Evolutionary conservation across 768 basidiomycete species (phyloP).

Genomic region (Boletus insuetus): DNA sequence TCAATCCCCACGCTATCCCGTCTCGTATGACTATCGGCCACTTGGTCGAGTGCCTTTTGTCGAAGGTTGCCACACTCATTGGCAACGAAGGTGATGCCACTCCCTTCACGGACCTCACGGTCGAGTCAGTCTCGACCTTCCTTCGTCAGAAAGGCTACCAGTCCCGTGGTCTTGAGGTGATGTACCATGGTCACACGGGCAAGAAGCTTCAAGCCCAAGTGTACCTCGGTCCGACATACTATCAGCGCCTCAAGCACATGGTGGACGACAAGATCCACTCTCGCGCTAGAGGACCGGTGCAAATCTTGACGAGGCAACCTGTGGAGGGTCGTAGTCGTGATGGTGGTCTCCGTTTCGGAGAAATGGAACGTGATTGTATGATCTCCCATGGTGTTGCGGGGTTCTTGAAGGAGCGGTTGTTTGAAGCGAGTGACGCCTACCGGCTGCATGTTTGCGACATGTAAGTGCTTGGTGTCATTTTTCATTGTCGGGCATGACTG

Average conservation of each 20-base stretch:
- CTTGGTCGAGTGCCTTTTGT: constrained; percentile 95
- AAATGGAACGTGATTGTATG: constrained; percentile 99
- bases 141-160: constrained; percentile 91
- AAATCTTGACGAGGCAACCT: constrained; percentile 95
- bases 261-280: constrained; percentile 99
- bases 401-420: constrained; percentile 96
- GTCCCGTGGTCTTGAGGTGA: constrained; percentile 93
- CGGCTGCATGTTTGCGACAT: constrained; percentile 96
- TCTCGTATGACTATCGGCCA: constrained; percentile 99
- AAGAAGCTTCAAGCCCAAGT: constrained; percentile 96
- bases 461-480: constrained; percentile 44
- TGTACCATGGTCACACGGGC: constrained; percentile 99
- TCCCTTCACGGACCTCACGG: constrained; percentile 96
- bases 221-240: constrained; percentile 98
- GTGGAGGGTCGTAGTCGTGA: constrained; percentile 99
- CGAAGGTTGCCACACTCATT: constrained; percentile 93
- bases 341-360: constrained; percentile 98
- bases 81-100: constrained; percentile 99
- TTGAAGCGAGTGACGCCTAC: constrained; percentile 91
- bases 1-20: constrained; percentile 99
- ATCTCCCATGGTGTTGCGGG: constrained; percentile 98
- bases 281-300: constrained; percentile 93
- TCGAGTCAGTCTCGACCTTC: constrained; percentile 94
- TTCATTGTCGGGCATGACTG: constrained; percentile 1
- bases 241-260: constrained; percentile 99